phyloP scores from a whole-genome alignment of 345 rosid genomes.

The Syzygium jambos region DNA sequence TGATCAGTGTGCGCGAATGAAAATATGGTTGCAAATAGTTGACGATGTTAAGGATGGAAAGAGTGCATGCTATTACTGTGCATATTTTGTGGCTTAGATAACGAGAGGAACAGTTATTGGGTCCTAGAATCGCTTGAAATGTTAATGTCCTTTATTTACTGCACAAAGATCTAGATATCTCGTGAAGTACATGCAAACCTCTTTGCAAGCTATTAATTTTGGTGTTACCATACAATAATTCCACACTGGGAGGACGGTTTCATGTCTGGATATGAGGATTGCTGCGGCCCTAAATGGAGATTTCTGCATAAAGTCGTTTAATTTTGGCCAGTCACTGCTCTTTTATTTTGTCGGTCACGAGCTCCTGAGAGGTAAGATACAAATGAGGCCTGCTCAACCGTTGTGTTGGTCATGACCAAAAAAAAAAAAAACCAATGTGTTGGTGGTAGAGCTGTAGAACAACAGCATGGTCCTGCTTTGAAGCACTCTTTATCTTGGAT shows the following conservation, averaged over 20 bases:
- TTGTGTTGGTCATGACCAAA: neutral
- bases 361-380: neutral
- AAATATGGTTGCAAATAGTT: neutral
- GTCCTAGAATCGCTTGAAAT: neutral
- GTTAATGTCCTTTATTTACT: neutral
- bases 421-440: neutral
- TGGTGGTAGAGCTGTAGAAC: neutral
- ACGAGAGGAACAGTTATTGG: neutral
- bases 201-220: neutral
- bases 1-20: neutral
- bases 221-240: neutral
- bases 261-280: neutral
- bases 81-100: neutral
- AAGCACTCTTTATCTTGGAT: neutral
- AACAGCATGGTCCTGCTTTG: neutral
- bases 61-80: neutral
- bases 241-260: neutral
- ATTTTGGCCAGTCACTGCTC: neutral
- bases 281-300: neutral
- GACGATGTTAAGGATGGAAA: neutral
- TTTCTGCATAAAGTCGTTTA: neutral
- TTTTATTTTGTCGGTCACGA: neutral
- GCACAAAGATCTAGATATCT: neutral
- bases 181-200: neutral
- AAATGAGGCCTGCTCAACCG: neutral